A percentile compares a stretch with the other conserved stretches of the same genome.
phyloP scores from a whole-genome alignment of 1,284 basidiomycete species.

The Moniliophthora roreri region DNA sequence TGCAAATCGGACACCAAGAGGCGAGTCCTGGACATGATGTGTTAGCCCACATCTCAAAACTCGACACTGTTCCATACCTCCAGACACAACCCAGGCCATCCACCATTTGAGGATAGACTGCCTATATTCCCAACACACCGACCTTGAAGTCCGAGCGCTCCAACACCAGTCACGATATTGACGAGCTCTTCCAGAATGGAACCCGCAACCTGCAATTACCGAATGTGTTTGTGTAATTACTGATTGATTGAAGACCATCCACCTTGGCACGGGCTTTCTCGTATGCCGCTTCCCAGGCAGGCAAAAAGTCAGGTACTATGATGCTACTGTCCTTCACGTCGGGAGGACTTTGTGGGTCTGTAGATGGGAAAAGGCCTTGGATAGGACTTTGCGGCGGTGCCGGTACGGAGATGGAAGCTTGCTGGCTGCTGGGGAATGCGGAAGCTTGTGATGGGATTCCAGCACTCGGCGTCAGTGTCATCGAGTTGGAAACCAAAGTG shows the following conservation, averaged over 20 bases:
- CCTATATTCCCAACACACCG: background rate
- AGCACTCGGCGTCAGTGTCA: no score
- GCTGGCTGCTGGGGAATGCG: no score
- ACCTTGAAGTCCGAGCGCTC: background rate
- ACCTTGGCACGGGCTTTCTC: slow-evolving; percentile 24
- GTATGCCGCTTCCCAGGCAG: slow-evolving; percentile 25
- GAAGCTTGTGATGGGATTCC: no score
- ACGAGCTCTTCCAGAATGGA: background rate
- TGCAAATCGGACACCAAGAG: background rate
- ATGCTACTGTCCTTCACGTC: slow-evolving; percentile 11
- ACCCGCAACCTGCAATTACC: background rate
- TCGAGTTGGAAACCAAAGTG: no score
- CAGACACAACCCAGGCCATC: background rate
- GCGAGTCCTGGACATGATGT: no score
- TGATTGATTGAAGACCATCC: background rate
- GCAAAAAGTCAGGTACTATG: slow-evolving; percentile 21
- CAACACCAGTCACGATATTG: background rate
- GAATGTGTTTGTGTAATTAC: no score
- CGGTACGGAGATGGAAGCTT: no score
- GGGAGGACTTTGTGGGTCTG: slow-evolving; percentile 21
- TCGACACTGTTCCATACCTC: no score
- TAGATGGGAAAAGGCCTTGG: slow-evolving; percentile 15
- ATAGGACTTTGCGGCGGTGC: slow-evolving; percentile 1
- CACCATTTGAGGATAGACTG: background rate
- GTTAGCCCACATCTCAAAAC: no score